These are phyloP conservation scores for Bretschneidera sinensis DNA, from an alignment of 345 rosid genomes.

Conservation along the genomic window DNA sequence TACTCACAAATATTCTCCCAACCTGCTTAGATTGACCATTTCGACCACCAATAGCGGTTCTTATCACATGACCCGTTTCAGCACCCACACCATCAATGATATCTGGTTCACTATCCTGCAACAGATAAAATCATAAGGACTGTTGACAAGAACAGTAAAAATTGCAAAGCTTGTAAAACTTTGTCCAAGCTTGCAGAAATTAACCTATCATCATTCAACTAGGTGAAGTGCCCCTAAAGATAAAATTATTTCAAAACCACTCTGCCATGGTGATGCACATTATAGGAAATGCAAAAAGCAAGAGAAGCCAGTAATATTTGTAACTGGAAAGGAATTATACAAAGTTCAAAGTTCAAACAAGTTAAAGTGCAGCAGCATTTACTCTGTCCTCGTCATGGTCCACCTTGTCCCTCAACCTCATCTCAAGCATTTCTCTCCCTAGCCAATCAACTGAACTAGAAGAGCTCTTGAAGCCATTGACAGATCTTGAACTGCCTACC, in stretches of 20 bases:
- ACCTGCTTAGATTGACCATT: conserved; percentile 77
- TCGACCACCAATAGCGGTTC: conserved; percentile 69
- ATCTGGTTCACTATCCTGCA: conserved; percentile 95
- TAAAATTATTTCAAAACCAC: background rate
- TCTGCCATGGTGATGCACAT: background rate
- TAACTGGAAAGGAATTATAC: background rate
- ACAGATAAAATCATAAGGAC: conserved; percentile 5
- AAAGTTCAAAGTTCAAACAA: conserved; percentile 9
- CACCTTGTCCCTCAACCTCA: conserved; percentile 79
- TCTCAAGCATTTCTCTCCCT: conserved; percentile 90
- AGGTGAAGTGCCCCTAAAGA: background rate
- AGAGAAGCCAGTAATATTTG: conserved; percentile 3
- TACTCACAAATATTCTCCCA: conserved; percentile 12
- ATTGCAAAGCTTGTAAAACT: background rate
- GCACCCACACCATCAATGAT: conserved; percentile 72
- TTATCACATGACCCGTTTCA: conserved; percentile 71
- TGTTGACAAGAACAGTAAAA: background rate
- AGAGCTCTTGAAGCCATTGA: conserved; percentile 75
- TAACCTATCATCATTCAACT: too few relatives aligned
- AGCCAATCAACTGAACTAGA: conserved; percentile 98
- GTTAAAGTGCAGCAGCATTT: conserved; percentile 24
- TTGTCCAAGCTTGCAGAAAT: too few relatives aligned
- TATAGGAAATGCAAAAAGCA: background rate
- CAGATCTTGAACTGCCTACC: conserved; percentile 91
- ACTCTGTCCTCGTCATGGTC: conserved; percentile 86